phyloP scores from a whole-genome alignment of 176 grass and related monocot species.

The Typha latifolia region DNA sequence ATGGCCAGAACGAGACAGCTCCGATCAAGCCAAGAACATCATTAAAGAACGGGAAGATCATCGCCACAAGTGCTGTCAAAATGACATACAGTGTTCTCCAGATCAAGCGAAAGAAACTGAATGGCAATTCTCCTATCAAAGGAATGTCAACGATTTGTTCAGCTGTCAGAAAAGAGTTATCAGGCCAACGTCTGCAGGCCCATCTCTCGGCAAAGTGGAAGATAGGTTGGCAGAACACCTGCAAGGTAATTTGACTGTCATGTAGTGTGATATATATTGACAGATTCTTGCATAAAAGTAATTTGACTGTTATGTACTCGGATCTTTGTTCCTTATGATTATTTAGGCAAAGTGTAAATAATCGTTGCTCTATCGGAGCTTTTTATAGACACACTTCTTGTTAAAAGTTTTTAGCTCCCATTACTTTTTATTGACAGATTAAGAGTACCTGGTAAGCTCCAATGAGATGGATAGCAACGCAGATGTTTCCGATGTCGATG shows the following conservation, averaged over 20 bases:
- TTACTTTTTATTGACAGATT: not conserved
- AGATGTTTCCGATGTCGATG: slow-evolving; percentile 55
- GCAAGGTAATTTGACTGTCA: not conserved
- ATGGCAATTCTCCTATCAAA: not conserved
- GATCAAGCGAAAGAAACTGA: slow-evolving; percentile 40
- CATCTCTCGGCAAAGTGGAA: slow-evolving; percentile 2
- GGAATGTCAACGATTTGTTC: not conserved
- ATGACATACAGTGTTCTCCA: slow-evolving; percentile 64
- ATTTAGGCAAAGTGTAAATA: too few species aligned
- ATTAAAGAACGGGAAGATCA: slow-evolving; percentile 84
- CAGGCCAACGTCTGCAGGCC: not conserved
- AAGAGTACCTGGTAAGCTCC: slow-evolving; percentile 46
- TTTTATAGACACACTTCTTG: too few species aligned
- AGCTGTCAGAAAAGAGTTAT: not conserved
- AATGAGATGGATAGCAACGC: slow-evolving; percentile 60
- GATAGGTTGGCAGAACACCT: slow-evolving; percentile 9
- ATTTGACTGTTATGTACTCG: not conserved
- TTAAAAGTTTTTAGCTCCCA: too few species aligned
- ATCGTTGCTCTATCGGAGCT: too few species aligned
- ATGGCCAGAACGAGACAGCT: slow-evolving; percentile 85
- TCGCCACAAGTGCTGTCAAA: slow-evolving; percentile 53
- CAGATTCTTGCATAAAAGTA: not conserved
- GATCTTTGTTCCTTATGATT: not conserved
- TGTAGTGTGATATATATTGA: not conserved
- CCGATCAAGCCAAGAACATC: slow-evolving; percentile 70